These are phyloP conservation scores for Tremella fuciformis DNA, from an alignment of 768 basidiomycete species.

Conservation along the genomic window DNA sequence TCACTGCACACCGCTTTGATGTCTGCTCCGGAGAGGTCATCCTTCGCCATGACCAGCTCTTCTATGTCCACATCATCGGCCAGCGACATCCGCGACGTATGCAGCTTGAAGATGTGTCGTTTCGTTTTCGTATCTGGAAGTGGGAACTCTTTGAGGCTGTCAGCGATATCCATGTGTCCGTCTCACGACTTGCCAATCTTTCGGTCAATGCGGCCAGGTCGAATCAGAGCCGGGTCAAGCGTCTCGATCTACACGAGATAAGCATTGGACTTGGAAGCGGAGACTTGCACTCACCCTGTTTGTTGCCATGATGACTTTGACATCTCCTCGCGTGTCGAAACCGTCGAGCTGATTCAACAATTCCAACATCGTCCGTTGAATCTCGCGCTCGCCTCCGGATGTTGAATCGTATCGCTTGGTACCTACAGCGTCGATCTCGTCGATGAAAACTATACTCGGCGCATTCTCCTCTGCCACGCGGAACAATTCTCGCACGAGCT, in stretches of 20 bases:
- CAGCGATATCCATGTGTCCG: slow-evolving; percentile 1
- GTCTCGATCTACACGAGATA: slow-evolving; percentile 67
- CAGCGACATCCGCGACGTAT: slow-evolving; percentile 92
- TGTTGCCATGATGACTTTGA: slow-evolving; percentile 99
- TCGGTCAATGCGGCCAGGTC: slow-evolving; percentile 95
- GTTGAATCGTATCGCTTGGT: slow-evolving; percentile 99
- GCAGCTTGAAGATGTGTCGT: slow-evolving; percentile 90
- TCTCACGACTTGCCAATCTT: slow-evolving; percentile 66
- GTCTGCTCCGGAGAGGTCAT: slow-evolving; percentile 93
- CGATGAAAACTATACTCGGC: slow-evolving; percentile 98
- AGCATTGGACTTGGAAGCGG: neutral
- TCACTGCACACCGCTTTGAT: slow-evolving; percentile 89
- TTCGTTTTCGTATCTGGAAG: slow-evolving; percentile 98
- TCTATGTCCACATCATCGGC: slow-evolving; percentile 79
- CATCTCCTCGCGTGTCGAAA: slow-evolving; percentile 99
- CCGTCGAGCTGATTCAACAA: slow-evolving; percentile 97
- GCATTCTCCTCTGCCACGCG: slow-evolving; percentile 95
- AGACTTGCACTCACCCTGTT: slow-evolving; percentile 58
- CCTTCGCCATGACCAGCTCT: slow-evolving; percentile 92
- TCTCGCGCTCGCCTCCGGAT: slow-evolving; percentile 97
- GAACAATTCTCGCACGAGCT: slow-evolving; percentile 95
- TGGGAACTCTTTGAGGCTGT: slow-evolving; percentile 55
- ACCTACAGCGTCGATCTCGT: slow-evolving; percentile 97
- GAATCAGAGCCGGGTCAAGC: slow-evolving; percentile 94
- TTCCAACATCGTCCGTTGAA: slow-evolving; percentile 98